phyloP scores from a whole-genome alignment of 495 filamentous ascomycete genomes.

The Copromyces sp. region DNA sequence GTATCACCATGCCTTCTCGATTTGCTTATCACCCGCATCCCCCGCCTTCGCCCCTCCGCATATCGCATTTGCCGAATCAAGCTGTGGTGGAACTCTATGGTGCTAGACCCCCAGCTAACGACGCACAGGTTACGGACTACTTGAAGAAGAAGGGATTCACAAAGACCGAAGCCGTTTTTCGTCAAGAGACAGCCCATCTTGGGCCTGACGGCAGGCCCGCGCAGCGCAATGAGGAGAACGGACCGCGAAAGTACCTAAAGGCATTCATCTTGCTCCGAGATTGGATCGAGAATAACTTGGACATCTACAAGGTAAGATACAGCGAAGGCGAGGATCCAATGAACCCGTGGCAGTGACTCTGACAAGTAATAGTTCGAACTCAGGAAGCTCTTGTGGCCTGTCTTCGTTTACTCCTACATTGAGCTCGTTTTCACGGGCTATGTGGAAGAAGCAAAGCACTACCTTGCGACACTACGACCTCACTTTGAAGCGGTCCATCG shows the following conservation, averaged over 20 bases:
- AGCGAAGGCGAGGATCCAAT: not conserved
- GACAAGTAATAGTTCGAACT: slow-evolving; percentile 62
- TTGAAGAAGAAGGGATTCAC: slow-evolving; percentile 91
- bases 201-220: slow-evolving; percentile 68
- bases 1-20: not conserved
- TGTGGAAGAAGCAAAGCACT: slow-evolving; percentile 55
- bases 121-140: slow-evolving; percentile 80
- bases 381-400: slow-evolving; percentile 73
- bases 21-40: not conserved
- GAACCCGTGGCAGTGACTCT: slow-evolving; percentile 14
- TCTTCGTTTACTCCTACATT: slow-evolving; percentile 88
- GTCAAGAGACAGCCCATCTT: slow-evolving; percentile 68
- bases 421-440: slow-evolving; percentile 68
- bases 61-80: not conserved
- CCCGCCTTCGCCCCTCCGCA: not conserved
- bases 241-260: slow-evolving; percentile 62
- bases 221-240: slow-evolving; percentile 53
- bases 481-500: slow-evolving; percentile 65
- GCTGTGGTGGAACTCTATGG: not conserved
- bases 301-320: slow-evolving; percentile 73
- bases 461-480: slow-evolving; percentile 55
- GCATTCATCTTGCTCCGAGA: slow-evolving; percentile 61
- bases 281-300: slow-evolving; percentile 84
- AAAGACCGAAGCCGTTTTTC: slow-evolving; percentile 83
- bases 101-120: not conserved